Evolutionary conservation across 2,329 filamentous ascomycete species (phyloP).

Genomic region (Aspergillus aculeatinus): DNA sequence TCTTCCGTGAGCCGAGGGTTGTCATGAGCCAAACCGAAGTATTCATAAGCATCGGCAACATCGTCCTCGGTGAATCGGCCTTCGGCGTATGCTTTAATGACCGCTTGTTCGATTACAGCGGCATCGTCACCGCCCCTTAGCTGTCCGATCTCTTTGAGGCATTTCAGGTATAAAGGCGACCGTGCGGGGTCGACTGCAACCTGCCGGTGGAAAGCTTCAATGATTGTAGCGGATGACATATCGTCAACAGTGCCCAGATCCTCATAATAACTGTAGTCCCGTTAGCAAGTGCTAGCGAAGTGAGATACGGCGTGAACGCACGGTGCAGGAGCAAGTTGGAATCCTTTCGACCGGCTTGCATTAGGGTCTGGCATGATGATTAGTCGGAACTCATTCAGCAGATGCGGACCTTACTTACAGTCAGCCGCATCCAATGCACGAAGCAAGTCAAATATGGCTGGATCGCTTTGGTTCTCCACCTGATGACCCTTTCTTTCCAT

Average conservation of each 20-base stretch:
- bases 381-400: conserved; percentile 8
- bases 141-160: conserved; percentile 59
- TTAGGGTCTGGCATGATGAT: conserved; percentile 29
- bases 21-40: conserved; percentile 55
- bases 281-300: conserved; percentile 7
- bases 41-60: conserved; percentile 57
- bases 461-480: conserved; percentile 31
- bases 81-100: conserved; percentile 58
- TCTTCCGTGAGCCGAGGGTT: conserved; percentile 54
- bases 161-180: conserved; percentile 63
- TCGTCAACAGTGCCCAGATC: conserved; percentile 62
- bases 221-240: conserved; percentile 61
- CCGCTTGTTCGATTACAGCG: conserved; percentile 57
- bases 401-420: conserved; percentile 28
- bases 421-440: conserved; percentile 34
- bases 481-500: conserved; percentile 39
- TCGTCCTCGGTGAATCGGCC: conserved; percentile 59
- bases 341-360: conserved; percentile 28
- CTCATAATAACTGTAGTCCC: conserved; percentile 52
- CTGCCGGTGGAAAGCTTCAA: conserved; percentile 64
- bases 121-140: conserved; percentile 51
- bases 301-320: conserved; percentile 22
- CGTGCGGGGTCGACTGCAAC: conserved; percentile 54
- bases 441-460: conserved; percentile 43
- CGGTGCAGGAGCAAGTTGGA: conserved; percentile 34